phyloP scores from a whole-genome alignment of 495 filamentous ascomycete genomes.

The Cryomyces antarcticus region DNA sequence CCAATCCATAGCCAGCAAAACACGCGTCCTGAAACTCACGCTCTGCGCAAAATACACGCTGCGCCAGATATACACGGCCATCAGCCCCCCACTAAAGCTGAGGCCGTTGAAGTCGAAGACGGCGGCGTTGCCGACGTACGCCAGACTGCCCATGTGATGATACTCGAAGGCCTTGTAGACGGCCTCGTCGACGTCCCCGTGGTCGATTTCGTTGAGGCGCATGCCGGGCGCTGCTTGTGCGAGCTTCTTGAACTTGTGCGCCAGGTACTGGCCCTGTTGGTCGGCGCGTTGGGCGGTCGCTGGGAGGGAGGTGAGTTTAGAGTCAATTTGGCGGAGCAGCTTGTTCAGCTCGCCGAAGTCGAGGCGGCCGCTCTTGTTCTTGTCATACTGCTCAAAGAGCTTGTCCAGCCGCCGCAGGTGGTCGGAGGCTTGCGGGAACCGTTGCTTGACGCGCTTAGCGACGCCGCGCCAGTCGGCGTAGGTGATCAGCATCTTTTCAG shows the following conservation, averaged over 20 bases:
- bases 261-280: conserved; percentile 90
- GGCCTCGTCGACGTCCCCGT: conserved; percentile 82
- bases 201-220: conserved; percentile 52
- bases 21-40: conserved; percentile 75
- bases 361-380: conserved; percentile 76
- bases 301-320: conserved; percentile 21
- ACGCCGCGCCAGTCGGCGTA: conserved; percentile 78
- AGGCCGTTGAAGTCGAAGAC: conserved; percentile 77
- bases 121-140: conserved; percentile 90
- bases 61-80: conserved; percentile 93
- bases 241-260: conserved; percentile 82
- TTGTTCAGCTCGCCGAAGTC: conserved; percentile 84
- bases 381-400: conserved; percentile 81
- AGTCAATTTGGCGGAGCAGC: conserved; percentile 49
- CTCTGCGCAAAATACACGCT: conserved; percentile 97
- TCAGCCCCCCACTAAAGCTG: conserved; percentile 61
- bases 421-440: conserved; percentile 81
- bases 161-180: conserved; percentile 96
- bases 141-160: conserved; percentile 72
- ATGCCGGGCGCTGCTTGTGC: conserved; percentile 62
- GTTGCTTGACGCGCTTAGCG: conserved; percentile 59
- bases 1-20: conserved; percentile 97
- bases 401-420: conserved; percentile 78
- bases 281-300: conserved; percentile 82
- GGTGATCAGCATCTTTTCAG: conserved; percentile 58